Evolutionary conservation across 148 eudicot species (phyloP).

Genomic region (Talinum fruticosum): DNA sequence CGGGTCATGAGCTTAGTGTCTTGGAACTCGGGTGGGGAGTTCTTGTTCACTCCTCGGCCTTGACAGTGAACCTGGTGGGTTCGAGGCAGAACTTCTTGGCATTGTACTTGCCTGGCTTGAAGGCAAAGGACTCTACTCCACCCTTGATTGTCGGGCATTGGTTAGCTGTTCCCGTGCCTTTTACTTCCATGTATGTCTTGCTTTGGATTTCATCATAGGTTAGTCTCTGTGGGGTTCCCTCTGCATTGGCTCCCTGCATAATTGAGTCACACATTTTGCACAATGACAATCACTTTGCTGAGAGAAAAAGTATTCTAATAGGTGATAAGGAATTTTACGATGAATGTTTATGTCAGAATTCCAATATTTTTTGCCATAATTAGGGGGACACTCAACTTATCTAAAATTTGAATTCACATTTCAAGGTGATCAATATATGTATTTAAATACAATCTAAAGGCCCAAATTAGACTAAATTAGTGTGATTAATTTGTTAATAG

Average conservation of each 20-base stretch:
- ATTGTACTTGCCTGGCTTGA: constrained; percentile 90
- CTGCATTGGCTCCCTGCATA: constrained; percentile 85
- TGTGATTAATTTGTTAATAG: too few species aligned
- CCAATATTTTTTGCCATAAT: too few species aligned
- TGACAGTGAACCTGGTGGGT: constrained; percentile 89
- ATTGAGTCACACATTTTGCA: too few species aligned
- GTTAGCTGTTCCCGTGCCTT: constrained; percentile 97
- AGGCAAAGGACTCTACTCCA: constrained; percentile 62
- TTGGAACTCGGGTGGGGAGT: constrained; percentile 83
- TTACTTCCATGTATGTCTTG: constrained; percentile 93
- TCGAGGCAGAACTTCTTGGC: constrained; percentile 93
- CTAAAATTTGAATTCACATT: too few species aligned
- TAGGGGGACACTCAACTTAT: too few species aligned
- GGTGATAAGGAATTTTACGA: too few species aligned
- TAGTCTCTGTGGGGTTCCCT: constrained; percentile 70
- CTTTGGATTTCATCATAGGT: constrained; percentile 93
- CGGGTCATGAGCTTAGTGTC: constrained; percentile 99
- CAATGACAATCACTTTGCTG: too few species aligned
- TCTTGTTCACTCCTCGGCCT: constrained; percentile 82
- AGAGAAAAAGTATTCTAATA: too few species aligned
- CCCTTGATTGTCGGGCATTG: constrained; percentile 88
- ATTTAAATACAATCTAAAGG: too few species aligned
- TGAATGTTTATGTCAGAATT: too few species aligned
- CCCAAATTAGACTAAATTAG: too few species aligned
- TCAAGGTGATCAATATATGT: too few species aligned